These are phyloP conservation scores for Basipetospora chlamydospora DNA, from an alignment of 2,329 filamentous ascomycete species.

Conservation along the genomic window DNA sequence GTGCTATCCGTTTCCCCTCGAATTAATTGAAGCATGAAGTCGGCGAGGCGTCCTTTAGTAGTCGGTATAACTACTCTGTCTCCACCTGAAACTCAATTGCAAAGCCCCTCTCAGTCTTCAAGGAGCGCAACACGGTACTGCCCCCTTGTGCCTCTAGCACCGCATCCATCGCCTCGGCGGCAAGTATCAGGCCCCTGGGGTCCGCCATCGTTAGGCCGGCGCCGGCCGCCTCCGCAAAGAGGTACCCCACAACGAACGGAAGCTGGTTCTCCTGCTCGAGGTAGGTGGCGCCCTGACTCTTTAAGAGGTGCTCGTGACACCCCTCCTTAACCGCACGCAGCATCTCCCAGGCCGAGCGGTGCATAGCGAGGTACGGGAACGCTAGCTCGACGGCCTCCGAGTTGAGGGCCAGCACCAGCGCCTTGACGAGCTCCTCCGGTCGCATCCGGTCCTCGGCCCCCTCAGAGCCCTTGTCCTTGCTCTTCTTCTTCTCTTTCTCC, in stretches of 20 bases:
- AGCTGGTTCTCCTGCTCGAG: constrained; percentile 23
- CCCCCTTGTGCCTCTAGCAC: too few species aligned
- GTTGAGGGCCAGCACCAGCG: constrained; percentile 19
- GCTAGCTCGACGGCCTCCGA: constrained; percentile 20
- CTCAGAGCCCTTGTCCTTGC: not conserved
- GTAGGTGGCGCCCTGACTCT: constrained; percentile 20
- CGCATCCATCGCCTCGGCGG: not conserved
- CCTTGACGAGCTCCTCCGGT: constrained; percentile 15
- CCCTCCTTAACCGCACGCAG: constrained; percentile 18
- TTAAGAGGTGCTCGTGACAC: constrained; percentile 16
- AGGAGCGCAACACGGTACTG: too few species aligned
- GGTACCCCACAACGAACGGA: constrained; percentile 24
- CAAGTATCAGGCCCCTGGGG: not conserved
- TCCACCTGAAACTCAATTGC: too few species aligned
- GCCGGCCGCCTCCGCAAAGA: constrained; percentile 15
- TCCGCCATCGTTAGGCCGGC: not conserved
- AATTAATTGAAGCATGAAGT: too few species aligned
- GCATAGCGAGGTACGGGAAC: constrained; percentile 26
- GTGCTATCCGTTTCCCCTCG: too few species aligned
- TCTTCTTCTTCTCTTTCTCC: not conserved
- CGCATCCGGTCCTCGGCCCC: constrained; percentile 8
- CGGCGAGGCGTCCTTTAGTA: too few species aligned
- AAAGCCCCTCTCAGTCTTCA: too few species aligned
- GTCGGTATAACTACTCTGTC: too few species aligned
- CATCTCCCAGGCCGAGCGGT: constrained; percentile 23